phyloP scores from a whole-genome alignment of 2,329 filamentous ascomycete species.

The Pseudogymnoascus destructans region DNA sequence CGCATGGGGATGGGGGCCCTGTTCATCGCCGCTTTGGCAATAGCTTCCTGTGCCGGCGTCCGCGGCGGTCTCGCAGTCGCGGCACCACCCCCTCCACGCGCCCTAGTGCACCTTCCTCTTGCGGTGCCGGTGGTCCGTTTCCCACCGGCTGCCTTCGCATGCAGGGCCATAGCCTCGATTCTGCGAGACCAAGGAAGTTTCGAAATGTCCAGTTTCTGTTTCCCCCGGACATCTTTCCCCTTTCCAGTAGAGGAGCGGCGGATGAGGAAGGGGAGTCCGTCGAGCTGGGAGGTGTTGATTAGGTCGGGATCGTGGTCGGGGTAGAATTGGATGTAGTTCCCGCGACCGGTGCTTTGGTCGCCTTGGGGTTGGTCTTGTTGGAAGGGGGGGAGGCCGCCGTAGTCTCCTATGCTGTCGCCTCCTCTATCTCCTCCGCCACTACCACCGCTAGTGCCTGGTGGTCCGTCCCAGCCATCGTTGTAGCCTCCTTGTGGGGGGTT shows the following conservation, averaged over 20 bases:
- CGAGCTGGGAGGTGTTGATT: conserved; percentile 1
- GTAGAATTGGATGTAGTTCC: conserved; percentile 2
- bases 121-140: background rate
- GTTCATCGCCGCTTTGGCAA: background rate
- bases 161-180: background rate
- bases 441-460: background rate
- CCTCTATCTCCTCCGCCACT: background rate
- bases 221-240: background rate
- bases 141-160: background rate
- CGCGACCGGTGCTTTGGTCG: background rate
- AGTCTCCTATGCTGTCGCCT: background rate
- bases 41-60: background rate
- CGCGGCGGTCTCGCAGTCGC: background rate
- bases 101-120: background rate
- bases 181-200: background rate
- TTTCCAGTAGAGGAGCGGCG: background rate
- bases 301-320: background rate
- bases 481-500: background rate
- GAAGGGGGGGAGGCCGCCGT: background rate
- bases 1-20: background rate
- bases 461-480: background rate
- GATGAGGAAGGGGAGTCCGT: background rate
- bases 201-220: background rate
- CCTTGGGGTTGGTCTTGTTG: background rate
- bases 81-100: background rate